Evolutionary conservation across 176 grass and related monocot genomes (phyloP).

Genomic region (Areca catechu): DNA sequence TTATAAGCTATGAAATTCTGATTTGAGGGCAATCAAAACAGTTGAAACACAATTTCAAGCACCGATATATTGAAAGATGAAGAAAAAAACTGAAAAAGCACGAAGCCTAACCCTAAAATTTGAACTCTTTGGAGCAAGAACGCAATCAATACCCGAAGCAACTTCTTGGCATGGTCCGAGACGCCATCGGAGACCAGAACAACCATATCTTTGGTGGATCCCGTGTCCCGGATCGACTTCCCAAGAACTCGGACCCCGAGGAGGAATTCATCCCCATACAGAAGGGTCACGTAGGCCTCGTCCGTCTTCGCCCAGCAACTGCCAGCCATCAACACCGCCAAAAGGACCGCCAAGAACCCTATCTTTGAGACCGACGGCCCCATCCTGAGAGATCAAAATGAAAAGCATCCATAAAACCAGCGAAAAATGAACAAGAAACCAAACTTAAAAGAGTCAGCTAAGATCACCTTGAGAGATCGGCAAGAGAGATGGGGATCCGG

Average conservation of each 20-base stretch:
- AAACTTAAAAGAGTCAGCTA: no score
- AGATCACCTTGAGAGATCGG: no score
- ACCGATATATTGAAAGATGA: no score
- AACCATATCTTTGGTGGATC: constrained; percentile 57
- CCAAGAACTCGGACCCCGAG: constrained; percentile 87
- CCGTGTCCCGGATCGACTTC: constrained; percentile 75
- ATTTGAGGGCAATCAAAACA: no score
- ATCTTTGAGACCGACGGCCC: background rate
- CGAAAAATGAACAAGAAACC: no score
- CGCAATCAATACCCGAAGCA: constrained; percentile 36
- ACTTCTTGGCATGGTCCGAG: constrained; percentile 54
- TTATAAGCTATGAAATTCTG: no score
- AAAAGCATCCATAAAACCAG: no score
- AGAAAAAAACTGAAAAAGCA: no score
- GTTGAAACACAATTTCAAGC: no score
- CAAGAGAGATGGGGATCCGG: no score
- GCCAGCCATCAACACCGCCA: constrained; percentile 21
- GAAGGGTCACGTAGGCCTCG: constrained; percentile 82
- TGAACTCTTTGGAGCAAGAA: no score
- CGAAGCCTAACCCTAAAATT: no score
- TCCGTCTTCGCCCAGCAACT: constrained; percentile 33
- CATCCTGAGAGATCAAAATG: background rate
- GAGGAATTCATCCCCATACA: constrained; percentile 91
- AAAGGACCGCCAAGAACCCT: constrained; percentile 3
- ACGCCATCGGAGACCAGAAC: constrained; percentile 96